These are phyloP conservation scores for Volvox africanus DNA, from an alignment of 139 green algal species.

Conservation along the genomic window DNA sequence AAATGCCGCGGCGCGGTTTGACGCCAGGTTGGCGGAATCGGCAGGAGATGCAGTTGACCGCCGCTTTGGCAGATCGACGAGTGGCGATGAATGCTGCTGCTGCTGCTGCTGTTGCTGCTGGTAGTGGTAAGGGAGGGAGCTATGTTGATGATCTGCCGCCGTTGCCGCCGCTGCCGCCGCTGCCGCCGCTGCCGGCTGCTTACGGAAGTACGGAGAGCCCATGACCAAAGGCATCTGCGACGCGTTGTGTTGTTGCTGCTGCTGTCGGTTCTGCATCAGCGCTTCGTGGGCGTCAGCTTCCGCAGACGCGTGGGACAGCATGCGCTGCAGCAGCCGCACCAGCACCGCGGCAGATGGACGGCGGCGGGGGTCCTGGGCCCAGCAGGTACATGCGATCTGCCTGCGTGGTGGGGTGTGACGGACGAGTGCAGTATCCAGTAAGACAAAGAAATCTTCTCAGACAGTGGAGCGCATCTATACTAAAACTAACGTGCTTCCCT, in stretches of 20 bases:
- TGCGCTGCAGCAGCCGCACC: conserved; percentile 29
- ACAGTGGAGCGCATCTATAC: too few species aligned
- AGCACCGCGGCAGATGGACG: not conserved
- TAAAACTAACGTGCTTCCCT: too few species aligned
- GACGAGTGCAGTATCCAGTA: too few species aligned
- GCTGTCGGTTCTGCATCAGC: not conserved
- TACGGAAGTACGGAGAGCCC: not conserved
- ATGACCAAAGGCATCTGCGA: not conserved
- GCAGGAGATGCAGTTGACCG: too few species aligned
- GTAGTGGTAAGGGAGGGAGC: too few species aligned
- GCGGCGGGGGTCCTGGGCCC: conserved; percentile 32
- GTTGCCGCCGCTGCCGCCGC: not conserved
- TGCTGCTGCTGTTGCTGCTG: too few species aligned
- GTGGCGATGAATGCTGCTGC: too few species aligned
- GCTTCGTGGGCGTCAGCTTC: not conserved
- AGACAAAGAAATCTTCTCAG: too few species aligned
- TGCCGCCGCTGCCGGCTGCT: not conserved
- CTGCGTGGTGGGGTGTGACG: not conserved
- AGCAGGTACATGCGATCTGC: conserved; percentile 1
- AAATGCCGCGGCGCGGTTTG: too few species aligned
- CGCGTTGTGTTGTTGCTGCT: not conserved
- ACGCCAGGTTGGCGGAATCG: too few species aligned
- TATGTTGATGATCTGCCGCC: not conserved
- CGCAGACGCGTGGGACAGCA: not conserved
- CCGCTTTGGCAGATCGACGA: too few species aligned